phyloP scores from a whole-genome alignment of 2,329 filamentous ascomycete genomes.

The Colletotrichum sp. region DNA sequence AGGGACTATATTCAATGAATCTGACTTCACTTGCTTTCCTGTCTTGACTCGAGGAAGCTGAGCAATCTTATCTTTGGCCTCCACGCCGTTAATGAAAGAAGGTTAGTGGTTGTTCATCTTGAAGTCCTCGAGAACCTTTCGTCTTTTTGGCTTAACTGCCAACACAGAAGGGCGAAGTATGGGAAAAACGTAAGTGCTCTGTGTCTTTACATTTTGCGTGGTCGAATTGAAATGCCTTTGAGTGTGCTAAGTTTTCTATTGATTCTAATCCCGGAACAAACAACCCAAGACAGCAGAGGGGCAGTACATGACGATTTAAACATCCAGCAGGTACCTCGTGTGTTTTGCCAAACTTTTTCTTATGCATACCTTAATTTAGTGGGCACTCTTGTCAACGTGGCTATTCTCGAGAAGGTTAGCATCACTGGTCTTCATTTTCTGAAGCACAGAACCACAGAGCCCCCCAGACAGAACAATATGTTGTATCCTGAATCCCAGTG shows the following conservation, averaged over 20 bases:
- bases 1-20: background rate
- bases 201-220: background rate
- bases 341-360: background rate
- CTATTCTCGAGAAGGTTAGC: background rate
- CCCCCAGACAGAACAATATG: background rate
- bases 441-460: background rate
- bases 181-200: background rate
- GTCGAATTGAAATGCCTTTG: background rate
- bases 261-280: accelerated
- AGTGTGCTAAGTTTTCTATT: background rate
- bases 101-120: background rate
- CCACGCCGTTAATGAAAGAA: background rate
- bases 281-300: background rate
- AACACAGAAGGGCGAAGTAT: background rate
- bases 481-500: background rate
- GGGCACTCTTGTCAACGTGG: background rate
- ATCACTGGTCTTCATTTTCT: background rate
- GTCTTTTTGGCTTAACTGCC: background rate
- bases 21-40: background rate
- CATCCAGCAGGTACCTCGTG: background rate
- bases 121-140: background rate
- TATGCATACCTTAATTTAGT: background rate
- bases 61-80: background rate
- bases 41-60: background rate
- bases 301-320: background rate